Evolutionary conservation across 106 monocot genomes (phyloP), one percentile per base, ranked within the genome.

Genomic region (Ottelia alismoides): DNA sequence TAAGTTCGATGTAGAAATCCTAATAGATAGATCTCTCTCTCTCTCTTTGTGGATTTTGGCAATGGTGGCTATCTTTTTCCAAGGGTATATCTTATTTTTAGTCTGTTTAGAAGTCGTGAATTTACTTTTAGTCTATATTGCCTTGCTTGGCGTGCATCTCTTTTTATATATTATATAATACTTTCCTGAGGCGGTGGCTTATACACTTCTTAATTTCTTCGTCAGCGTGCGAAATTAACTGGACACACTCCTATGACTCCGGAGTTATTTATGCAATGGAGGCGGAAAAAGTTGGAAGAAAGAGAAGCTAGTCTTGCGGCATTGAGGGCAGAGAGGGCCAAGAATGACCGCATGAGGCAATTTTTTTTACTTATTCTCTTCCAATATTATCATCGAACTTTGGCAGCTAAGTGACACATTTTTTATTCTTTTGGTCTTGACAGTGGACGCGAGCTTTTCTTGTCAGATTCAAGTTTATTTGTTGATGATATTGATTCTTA

Each of bases 321-420:
- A 68, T 53, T 70, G 72, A 74, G 62, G 23, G 90, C 85, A 20
- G 98, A 99, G 54, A 74, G 98, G 68, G 98, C 89, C 25, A 99
- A 99, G 56, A 99, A 86, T 71, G 98, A 99, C 56, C 78, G 98
- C 28, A 86, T 99, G 98, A 90, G 96, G 96, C 85, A 60, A 21
- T 62, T 65, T 56, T 25, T 53, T 32, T 60, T 20, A n/a, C n/a
- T n/a, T n/a, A n/a, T n/a, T n/a, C n/a, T n/a, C n/a, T n/a, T n/a
- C n/a, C n/a, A n/a, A n/a, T n/a, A n/a, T n/a, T n/a, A n/a, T n/a
- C n/a, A n/a, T n/a, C n/a, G n/a, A n/a, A n/a, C n/a, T n/a, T n/a
- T n/a, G n/a, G n/a, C n/a, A 43, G n/a, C n/a, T 43, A 43, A 16
- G 6, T 43, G 16, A 43, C 40, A 43, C 40, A 43, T 43, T 43